phyloP scores from a whole-genome alignment of 306 rosid species.

The Comarum palustre region DNA sequence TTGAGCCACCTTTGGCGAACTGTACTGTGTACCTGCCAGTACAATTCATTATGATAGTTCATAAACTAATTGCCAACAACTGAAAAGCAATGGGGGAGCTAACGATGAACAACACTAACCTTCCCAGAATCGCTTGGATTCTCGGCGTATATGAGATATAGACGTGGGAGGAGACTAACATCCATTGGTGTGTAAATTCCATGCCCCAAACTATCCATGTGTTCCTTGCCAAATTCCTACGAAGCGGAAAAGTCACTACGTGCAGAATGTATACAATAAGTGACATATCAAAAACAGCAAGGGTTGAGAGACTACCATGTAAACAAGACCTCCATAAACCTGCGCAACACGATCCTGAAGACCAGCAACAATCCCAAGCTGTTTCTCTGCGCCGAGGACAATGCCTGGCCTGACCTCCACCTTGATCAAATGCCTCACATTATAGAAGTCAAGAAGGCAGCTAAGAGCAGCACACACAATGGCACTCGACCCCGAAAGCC shows the following conservation, averaged over 20 bases:
- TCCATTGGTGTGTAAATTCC: constrained; percentile 81
- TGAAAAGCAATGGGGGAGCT: constrained; percentile 3
- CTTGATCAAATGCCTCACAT: constrained; percentile 57
- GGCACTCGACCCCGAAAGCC: constrained; percentile 96
- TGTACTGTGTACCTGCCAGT: constrained; percentile 69
- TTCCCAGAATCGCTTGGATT: constrained; percentile 99
- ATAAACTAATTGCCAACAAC: background rate
- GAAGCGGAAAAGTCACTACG: background rate
- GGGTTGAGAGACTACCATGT: constrained; percentile 58
- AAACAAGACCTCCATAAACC: constrained; percentile 80
- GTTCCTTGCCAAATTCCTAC: constrained; percentile 77
- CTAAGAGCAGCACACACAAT: constrained; percentile 80
- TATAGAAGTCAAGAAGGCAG: constrained; percentile 82
- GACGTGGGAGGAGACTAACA: constrained; percentile 70
- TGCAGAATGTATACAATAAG: background rate
- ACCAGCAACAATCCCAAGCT: constrained; percentile 94
- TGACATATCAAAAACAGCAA: background rate
- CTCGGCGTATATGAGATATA: constrained; percentile 66
- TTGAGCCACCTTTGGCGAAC: constrained; percentile 84
- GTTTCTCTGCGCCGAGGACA: constrained; percentile 71
- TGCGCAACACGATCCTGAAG: constrained; percentile 96
- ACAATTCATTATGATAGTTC: background rate
- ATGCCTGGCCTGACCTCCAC: constrained; percentile 76
- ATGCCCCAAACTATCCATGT: constrained; percentile 66
- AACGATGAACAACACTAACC: constrained; percentile 39